Conservation (phyloP, 305 asterid genomes). For the Ilex paraguariensis region DNA sequence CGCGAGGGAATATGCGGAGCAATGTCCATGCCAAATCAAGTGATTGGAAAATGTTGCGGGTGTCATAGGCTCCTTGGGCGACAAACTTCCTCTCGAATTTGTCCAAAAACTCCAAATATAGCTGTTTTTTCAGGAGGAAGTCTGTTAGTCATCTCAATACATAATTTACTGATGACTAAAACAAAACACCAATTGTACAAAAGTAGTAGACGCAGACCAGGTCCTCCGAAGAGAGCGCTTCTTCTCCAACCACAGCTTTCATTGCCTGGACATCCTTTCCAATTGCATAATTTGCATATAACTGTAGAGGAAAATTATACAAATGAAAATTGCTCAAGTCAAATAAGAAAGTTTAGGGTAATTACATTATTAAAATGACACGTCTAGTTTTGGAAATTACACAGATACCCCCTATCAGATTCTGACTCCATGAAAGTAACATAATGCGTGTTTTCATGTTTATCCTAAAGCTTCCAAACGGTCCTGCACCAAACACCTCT, state of each 20-base stretch:
- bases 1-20: slow-evolving; percentile 94
- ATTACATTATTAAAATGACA: no score
- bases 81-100: slow-evolving; percentile 98
- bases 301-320: slow-evolving; percentile 30
- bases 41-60: slow-evolving; percentile 96
- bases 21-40: slow-evolving; percentile 98
- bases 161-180: slow-evolving; percentile 3
- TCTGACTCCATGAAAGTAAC: no score
- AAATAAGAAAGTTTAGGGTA: no score
- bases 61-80: slow-evolving; percentile 94
- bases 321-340: no score
- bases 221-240: slow-evolving; percentile 98
- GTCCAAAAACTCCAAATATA: slow-evolving; percentile 93
- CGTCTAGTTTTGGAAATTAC: no score
- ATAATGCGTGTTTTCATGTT: no score
- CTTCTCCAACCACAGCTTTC: slow-evolving; percentile 99
- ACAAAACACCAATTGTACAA: not conserved
- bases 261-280: slow-evolving; percentile 99
- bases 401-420: no score
- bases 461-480: no score
- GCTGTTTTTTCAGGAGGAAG: slow-evolving; percentile 32
- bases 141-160: not conserved
- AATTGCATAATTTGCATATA: slow-evolving; percentile 95
- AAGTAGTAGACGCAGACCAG: slow-evolving; percentile 40
- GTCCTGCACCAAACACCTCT: no score